Base-by-base conservation (phyloP, 1,139 yeast species). In the Torulaspora globosa region DNA sequence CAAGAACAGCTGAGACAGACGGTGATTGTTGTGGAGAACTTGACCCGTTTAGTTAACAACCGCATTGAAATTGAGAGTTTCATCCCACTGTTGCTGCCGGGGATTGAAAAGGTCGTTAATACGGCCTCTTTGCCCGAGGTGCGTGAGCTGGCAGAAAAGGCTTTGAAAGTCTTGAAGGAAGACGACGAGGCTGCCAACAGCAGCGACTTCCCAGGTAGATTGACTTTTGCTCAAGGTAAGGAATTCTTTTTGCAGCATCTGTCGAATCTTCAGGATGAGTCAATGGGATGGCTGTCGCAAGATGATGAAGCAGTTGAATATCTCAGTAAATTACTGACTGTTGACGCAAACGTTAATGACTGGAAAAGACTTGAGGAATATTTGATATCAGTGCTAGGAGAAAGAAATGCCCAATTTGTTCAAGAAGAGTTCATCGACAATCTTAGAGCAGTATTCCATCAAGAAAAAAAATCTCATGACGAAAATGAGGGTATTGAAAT, bases 1-100 rank as follows among this genome's bases (percentile, higher is more conserved):
- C 96, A 90, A 70, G 97, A 92, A 63, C 95, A 90, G 68, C 78
- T 92, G 59, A 85, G 98, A 72, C 97, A 89, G 71, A 87, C 97
- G 9, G 97, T 90, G 55, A 87, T 90, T 55, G 97, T 92, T 49
- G 86, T 95, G 43, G 98, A 92, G 71, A 92, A 92, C 71, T 76
- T 92, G 72, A 90, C 97, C 29, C 82, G 97, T 70, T 78, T 92
- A 67, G 97, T 92, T 39, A 94, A 90, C 71, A 88, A 90, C 73
- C 88, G 89, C 60, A 75, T 88, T 60, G 97, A 92, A 71, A 89
- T 92, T 62, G 95, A 87, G 66, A 75, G 80, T 36, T 92, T 79
- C 63, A 84, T 92, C 57, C 97, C 97, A 36, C 76, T 79, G 55
- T 76, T 92, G 57, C 70, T 83, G 65, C 98, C 98, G 14, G 96